Base-by-base conservation (phyloP, 108 stramenopile genomes). In the Aurantiochytrium sp. region DNA sequence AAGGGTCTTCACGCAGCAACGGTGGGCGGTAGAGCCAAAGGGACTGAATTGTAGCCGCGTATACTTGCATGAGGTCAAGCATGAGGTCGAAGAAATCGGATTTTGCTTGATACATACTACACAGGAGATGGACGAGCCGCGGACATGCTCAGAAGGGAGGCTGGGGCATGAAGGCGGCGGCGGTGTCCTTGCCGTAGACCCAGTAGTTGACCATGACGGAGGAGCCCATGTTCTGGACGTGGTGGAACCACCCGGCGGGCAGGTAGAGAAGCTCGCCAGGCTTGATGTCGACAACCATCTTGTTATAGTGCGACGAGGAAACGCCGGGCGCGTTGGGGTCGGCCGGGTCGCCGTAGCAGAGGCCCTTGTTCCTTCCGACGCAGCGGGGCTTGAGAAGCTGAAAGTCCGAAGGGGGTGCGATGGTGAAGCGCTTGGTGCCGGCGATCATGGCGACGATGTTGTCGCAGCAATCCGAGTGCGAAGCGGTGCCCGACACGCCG, bases 391-490 rank as follows among this genome's bases (percentile, higher is more conserved):
- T 48, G 45, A 81, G 73, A 6, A 48, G 19, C 42, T 81, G 73
- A 24, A 41, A 81, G 73, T 81, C 73, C 27, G 73, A 48, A 21
- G 73, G 73, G 0, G 73, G 73, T 21, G 73, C 73, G 39, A 81
- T 41, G 45, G 73, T 48, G 45, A 81, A 81, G 42, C 45, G 45
- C 73, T 81, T 81, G 73, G 73, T 81, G 27, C 73, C 73, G 73
- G 73, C 45, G 24, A 81, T 41, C 73, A 81, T 81, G 21, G 30
- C 42, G 2, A 81, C 73, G 24, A 81, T 48, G 45, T 81, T 81
- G 45, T 81, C 73, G 24, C 73, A 81, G 73, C 73, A 81, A 42
- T 81, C 73, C 39, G 73, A 81, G 73, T 81, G 73, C 21, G 45
- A 81, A 42, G 73, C 42, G 10, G 73, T 81, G 6, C 42, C 42